A percentile compares a stretch with the other conserved stretches of the same genome.
Conservation (phyloP, 176 grass and related monocot genomes). For the Lolium rigidum region DNA sequence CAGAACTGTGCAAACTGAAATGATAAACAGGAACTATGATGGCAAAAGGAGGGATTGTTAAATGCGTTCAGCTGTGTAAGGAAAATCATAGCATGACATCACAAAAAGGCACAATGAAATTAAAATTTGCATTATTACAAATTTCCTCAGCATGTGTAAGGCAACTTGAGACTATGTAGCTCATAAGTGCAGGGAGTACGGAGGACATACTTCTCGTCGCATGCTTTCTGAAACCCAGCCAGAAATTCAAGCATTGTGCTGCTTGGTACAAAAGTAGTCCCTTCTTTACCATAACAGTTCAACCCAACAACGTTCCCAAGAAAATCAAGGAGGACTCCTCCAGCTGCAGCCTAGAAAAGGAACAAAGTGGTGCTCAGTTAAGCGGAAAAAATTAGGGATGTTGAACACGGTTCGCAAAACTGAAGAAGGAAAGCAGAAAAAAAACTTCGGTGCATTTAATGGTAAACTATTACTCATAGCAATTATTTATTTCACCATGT, state of each 20-base stretch:
- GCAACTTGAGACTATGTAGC: background rate
- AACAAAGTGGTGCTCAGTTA: background rate
- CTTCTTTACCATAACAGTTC: background rate
- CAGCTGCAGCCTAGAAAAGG: background rate
- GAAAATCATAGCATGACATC: background rate
- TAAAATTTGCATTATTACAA: background rate
- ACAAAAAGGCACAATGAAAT: background rate
- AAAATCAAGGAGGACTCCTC: background rate
- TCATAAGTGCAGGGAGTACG: slow-evolving; percentile 3
- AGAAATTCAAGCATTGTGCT: background rate
- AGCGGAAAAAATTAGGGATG: background rate
- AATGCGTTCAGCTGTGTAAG: background rate
- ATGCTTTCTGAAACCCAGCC: background rate
- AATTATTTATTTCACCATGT: background rate
- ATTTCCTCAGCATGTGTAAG: background rate
- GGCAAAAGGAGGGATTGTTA: background rate
- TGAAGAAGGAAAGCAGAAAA: background rate
- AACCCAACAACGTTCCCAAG: background rate
- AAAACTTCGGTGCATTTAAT: background rate
- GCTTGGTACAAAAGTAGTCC: background rate
- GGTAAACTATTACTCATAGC: background rate
- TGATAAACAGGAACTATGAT: background rate
- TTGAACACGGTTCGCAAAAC: background rate
- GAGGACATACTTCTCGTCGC: background rate
- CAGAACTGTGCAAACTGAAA: background rate